Conservation (phyloP, 2,329 filamentous ascomycete species). For the Triangularia setosa region DNA sequence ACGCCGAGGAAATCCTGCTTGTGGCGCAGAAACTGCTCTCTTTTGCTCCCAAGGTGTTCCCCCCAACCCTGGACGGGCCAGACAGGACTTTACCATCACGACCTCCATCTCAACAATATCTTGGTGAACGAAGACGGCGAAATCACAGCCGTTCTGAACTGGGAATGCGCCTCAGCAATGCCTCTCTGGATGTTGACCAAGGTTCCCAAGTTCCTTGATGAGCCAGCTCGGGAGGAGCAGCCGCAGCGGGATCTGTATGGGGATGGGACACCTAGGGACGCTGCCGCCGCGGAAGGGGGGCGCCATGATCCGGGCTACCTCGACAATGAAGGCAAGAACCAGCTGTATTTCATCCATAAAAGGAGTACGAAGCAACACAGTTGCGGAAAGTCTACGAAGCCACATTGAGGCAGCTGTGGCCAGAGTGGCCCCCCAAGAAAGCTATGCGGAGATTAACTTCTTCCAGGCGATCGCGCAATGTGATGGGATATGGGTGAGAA, state of each 20-base stretch:
- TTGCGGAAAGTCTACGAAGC: conserved; percentile 14
- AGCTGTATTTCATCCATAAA: conserved; percentile 11
- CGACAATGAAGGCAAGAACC: background rate
- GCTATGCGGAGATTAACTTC: conserved; percentile 5
- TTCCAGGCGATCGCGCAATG: conserved; percentile 8
- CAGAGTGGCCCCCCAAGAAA: conserved; percentile 8
- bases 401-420: conserved; percentile 12
- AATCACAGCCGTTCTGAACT: conserved; percentile 38
- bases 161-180: conserved; percentile 33
- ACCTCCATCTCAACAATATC: conserved; percentile 38
- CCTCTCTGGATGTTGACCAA: conserved; percentile 21
- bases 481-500: conserved; percentile 9
- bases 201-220: conserved; percentile 15
- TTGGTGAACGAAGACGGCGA: conserved; percentile 34
- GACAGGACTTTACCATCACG: conserved; percentile 35
- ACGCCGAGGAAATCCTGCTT: conserved; percentile 24
- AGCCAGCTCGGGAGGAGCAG: conserved; percentile 11
- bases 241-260: conserved; percentile 7
- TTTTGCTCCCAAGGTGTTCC: conserved; percentile 31
- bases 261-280: background rate
- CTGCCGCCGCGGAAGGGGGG: background rate
- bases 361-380: conserved; percentile 17
- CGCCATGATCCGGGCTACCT: background rate
- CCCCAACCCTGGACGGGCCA: conserved; percentile 8
- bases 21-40: conserved; percentile 25